Base-by-base conservation (phyloP, 75 land plant genomes). In the Cupressus sempervirens region DNA sequence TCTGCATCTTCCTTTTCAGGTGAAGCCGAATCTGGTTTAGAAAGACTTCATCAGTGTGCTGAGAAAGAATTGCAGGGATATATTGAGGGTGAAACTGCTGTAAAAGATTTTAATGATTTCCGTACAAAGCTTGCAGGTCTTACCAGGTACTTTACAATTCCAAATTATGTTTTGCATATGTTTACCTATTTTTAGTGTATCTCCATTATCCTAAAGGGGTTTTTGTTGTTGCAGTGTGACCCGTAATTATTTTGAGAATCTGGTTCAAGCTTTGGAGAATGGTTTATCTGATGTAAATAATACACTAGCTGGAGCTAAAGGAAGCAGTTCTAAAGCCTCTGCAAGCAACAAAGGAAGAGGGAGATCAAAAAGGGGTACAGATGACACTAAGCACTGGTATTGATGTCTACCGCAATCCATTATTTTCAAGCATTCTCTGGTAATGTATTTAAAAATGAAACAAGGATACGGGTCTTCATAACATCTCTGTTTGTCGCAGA, bases 1-100 rank as follows among this genome's bases (percentile, higher is more conserved):
- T 75, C 10, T 84, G 80, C 34, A 75, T 11, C 62, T 81, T 83
- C 12, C 46, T 34, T 18, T 80, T 73, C 85, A 97, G 99, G 99
- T 88, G 99, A 98, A 87, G 99, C 99, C 13, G 98, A 98, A 83
- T 90, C 97, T 82, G 97, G 97, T 26, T 86, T 98, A 68, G 99
- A 98, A 82, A 85, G 99, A 53, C 95, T 98, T 67, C 99, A 96
- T 90, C 98, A 96, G 84, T 98, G 98, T 91, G 99, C 94, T 13
- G 99, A 98, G 85, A 96, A 98, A 89, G 99, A 98, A 52, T 83
- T 98, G 50, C 94, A 90, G 67, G 52, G 34, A 1, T 98, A 88
- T 83, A 91, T 96, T 74, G 96, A 87, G 72, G 94, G 87, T 12
- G 98, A 96, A 16, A 84, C 88, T 43, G 92, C 93, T 36, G 81